These are phyloP conservation scores for Cichorium intybus DNA, from an alignment of 140 eudicot species.

Conservation along the genomic window DNA sequence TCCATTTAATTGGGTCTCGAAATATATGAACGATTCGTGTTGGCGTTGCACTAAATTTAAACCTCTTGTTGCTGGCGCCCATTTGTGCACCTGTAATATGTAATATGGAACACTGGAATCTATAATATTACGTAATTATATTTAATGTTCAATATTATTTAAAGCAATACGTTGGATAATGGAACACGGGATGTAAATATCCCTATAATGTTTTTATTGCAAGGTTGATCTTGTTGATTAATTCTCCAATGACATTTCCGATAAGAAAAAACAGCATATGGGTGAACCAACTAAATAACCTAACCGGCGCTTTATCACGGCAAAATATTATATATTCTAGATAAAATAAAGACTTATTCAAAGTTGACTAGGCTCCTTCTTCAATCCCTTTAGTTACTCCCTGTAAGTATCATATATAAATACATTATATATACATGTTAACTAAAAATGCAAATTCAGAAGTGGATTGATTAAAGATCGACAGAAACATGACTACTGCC, in stretches of 20 bases:
- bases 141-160: too few species aligned
- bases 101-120: too few species aligned
- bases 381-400: neutral
- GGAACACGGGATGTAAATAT: too few species aligned
- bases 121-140: too few species aligned
- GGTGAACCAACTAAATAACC: conserved; percentile 28
- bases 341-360: conserved; percentile 20
- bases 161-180: too few species aligned
- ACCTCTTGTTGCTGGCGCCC: too few species aligned
- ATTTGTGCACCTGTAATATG: too few species aligned
- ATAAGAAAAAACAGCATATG: conserved; percentile 14
- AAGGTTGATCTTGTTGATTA: conserved; percentile 14
- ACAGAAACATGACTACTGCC: neutral
- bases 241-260: conserved; percentile 8
- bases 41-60: too few species aligned
- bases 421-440: neutral
- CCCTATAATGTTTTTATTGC: neutral
- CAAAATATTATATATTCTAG: neutral
- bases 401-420: neutral
- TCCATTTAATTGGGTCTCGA: too few species aligned
- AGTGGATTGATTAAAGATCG: neutral
- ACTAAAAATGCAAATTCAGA: neutral
- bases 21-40: too few species aligned
- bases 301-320: conserved; percentile 29
- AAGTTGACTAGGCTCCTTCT: conserved; percentile 24